A percentile compares a stretch with the other conserved stretches of the same genome.
phyloP scores from a whole-genome alignment of 2,329 filamentous ascomycete genomes.

The Incumbomyces lentus region DNA sequence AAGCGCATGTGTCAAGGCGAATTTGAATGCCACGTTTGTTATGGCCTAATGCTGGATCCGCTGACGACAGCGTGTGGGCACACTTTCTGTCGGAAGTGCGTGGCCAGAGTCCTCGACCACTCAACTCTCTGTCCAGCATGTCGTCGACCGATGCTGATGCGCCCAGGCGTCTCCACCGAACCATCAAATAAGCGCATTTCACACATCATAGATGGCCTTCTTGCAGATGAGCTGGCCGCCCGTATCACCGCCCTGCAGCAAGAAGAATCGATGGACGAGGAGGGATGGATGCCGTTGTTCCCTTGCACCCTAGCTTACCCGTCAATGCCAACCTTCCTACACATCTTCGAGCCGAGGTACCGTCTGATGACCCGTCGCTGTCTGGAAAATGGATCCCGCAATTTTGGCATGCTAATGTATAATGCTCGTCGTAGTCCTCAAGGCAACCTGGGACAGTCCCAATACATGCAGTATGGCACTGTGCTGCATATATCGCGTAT shows the following conservation, averaged over 20 bases:
- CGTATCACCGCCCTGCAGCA: slow-evolving; percentile 49
- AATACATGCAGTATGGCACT: slow-evolving; percentile 67
- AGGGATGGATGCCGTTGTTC: slow-evolving; percentile 61
- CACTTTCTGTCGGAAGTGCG: slow-evolving; percentile 74
- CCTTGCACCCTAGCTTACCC: slow-evolving; percentile 76
- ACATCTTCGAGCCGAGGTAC: slow-evolving; percentile 89
- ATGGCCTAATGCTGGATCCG: slow-evolving; percentile 68
- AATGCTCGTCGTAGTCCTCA: slow-evolving; percentile 46
- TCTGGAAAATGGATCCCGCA: slow-evolving; percentile 56
- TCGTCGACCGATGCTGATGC: slow-evolving; percentile 52
- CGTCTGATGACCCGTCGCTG: slow-evolving; percentile 77
- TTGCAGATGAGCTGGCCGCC: slow-evolving; percentile 53
- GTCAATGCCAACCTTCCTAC: slow-evolving; percentile 71
- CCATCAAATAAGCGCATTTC: slow-evolving; percentile 54
- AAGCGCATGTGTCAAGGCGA: slow-evolving; percentile 56
- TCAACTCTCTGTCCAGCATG: slow-evolving; percentile 72
- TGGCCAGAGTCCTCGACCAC: slow-evolving; percentile 67
- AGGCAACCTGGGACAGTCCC: slow-evolving; percentile 41
- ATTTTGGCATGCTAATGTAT: slow-evolving; percentile 77
- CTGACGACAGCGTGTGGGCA: slow-evolving; percentile 80
- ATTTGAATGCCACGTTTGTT: slow-evolving; percentile 83
- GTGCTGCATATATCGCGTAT: slow-evolving; percentile 64
- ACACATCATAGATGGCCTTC: slow-evolving; percentile 57
- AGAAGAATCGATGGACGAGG: slow-evolving; percentile 41
- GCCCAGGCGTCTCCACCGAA: slow-evolving; percentile 39